Evolutionary conservation across 768 basidiomycete species (phyloP), one percentile per base, ranked within the genome.

Genomic region (Kwoniella europaea): DNA sequence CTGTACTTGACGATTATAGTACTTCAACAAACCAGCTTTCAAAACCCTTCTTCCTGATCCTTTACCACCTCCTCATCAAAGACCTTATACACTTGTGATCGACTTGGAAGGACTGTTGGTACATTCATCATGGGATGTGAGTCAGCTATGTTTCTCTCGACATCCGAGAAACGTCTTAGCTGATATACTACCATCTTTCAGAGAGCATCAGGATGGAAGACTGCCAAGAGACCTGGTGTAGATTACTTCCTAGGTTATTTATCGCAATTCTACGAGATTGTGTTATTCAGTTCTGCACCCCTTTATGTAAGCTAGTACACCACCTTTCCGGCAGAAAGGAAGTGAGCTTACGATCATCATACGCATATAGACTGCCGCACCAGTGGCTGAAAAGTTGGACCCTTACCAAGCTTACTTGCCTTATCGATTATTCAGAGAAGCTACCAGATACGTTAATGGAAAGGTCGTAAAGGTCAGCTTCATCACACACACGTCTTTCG

Each of bases 181-280:
- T 67, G 41, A 71, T 46, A 22, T 18, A 43, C 61, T 20, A 50
- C 4, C 5, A 15, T 29, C 2, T 43, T 54, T 43, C 70, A 97
- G 94, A 89, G 95, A 65, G 89, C 92, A 85, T 87, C 92, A 77
- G 97, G 97, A 63, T 99, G 97, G 96, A 87, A 93, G 74, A 98
- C 96, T 3, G 96, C 95, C 5, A 99, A 98, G 85, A 90, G 97
- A 43, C 96, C 97, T 1, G 97, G 97, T 4, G 92, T 94, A 16
- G 97, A 99, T 81, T 98, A 99, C 85, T 99, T 99, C 88, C 87
- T 99, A 43, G 95, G 89, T 29, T 99, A 99, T 83, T 88, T 99
- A 59, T 93, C 94, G 0, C 96, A 98, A 80, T 99, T 98, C 86
- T 99, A 94, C 82, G 97, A 99, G 86, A 89, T 98, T 68, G 96